Conservation (phyloP, 2,329 filamentous ascomycete genomes). For the Endocalyx cinctus region DNA sequence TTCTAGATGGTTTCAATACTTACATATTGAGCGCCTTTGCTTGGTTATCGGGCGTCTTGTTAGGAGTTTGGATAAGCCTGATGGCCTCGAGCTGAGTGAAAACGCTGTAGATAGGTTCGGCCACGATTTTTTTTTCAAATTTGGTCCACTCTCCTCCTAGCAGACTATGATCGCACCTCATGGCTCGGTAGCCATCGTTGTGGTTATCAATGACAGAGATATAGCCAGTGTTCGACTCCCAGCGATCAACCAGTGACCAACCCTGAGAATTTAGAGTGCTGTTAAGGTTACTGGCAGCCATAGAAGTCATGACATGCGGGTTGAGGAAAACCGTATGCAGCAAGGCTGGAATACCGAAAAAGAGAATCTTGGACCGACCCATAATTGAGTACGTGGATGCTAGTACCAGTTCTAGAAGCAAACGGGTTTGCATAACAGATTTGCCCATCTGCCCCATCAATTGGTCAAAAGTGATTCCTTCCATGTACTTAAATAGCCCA, state of each 20-base stretch:
- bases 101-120: constrained; percentile 91
- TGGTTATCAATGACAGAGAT: constrained; percentile 81
- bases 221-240: constrained; percentile 87
- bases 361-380: constrained; percentile 63
- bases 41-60: constrained; percentile 53
- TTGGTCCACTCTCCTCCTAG: constrained; percentile 86
- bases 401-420: constrained; percentile 67
- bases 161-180: constrained; percentile 92
- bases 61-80: constrained; percentile 64
- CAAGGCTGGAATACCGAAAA: constrained; percentile 66
- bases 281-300: constrained; percentile 61
- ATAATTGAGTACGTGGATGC: constrained; percentile 60
- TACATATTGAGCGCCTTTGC: constrained; percentile 83
- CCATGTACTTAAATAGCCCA: constrained; percentile 54
- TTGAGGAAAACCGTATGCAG: constrained; percentile 69
- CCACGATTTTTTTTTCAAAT: constrained; percentile 48
- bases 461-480: constrained; percentile 34
- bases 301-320: constrained; percentile 62
- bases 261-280: constrained; percentile 57
- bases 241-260: constrained; percentile 73
- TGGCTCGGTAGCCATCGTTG: constrained; percentile 66
- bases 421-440: constrained; percentile 61
- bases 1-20: constrained; percentile 37
- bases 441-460: constrained; percentile 53
- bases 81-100: constrained; percentile 95